Evolutionary conservation across 176 grass and related monocot genomes (phyloP).

Genomic region (Triticum urartu): DNA sequence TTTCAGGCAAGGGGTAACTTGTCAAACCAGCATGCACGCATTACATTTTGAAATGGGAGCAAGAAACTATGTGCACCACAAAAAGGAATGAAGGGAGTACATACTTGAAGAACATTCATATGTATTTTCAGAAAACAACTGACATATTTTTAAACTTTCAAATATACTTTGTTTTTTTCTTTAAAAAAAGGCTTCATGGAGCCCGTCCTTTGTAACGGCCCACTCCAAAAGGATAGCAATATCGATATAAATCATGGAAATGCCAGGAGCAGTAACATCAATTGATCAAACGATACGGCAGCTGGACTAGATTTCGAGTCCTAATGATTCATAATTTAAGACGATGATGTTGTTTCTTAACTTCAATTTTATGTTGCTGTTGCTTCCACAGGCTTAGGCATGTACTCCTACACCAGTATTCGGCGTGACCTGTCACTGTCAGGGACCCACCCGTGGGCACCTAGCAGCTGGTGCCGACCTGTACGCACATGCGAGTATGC

Average conservation of each 20-base stretch:
- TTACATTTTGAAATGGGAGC: no score
- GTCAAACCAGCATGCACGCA: no score
- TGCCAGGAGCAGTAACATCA: not conserved
- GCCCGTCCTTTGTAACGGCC: no score
- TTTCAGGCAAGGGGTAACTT: no score
- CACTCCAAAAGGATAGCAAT: no score
- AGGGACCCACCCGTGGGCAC: conserved; percentile 26
- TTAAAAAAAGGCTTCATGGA: no score
- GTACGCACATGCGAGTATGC: conserved; percentile 35
- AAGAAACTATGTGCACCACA: no score
- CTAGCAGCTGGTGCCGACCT: conserved; percentile 37
- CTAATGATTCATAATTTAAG: not conserved
- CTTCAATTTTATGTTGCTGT: not conserved
- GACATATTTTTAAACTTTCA: no score
- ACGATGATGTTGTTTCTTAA: not conserved
- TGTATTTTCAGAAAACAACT: no score
- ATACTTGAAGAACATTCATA: no score
- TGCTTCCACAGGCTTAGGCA: not conserved
- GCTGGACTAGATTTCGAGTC: conserved; percentile 30
- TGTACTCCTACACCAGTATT: not conserved
- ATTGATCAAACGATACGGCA: conserved; percentile 12
- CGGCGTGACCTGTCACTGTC: conserved; percentile 33
- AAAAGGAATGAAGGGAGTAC: no score
- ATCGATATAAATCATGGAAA: not conserved
- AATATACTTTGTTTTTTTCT: no score